Percentiles rank a stretch among this genome's conserved stretches.
Conservation (phyloP, 805 yeast species). For the Dipodascus albidus region DNA sequence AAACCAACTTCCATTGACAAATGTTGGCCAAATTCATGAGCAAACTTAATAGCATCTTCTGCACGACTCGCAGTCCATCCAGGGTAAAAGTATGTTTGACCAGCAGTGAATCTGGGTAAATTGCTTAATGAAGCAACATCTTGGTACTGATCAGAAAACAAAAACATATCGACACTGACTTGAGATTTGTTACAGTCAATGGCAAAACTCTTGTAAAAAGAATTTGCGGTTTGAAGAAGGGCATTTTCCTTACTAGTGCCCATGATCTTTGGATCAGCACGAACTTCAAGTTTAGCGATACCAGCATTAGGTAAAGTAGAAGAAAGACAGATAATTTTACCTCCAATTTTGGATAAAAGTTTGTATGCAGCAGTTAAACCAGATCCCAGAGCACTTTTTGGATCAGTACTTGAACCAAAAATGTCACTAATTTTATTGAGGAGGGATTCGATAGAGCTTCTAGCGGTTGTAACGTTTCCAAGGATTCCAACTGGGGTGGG, state of each 20-base stretch:
- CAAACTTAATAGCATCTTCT: slow-evolving; percentile 77
- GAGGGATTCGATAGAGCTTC: slow-evolving; percentile 65
- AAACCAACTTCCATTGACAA: slow-evolving; percentile 79
- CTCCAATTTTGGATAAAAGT: slow-evolving; percentile 69
- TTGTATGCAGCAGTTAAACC: slow-evolving; percentile 82
- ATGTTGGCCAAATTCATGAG: slow-evolving; percentile 79
- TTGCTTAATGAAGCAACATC: slow-evolving; percentile 90
- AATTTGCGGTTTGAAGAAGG: slow-evolving; percentile 60
- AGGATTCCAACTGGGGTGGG: slow-evolving; percentile 79
- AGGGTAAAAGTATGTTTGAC: slow-evolving; percentile 93
- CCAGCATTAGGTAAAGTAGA: slow-evolving; percentile 81
- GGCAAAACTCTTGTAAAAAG: slow-evolving; percentile 89
- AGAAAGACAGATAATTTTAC: slow-evolving; percentile 72
- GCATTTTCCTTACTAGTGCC: slow-evolving; percentile 80
- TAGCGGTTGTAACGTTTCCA: slow-evolving; percentile 58
- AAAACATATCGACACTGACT: slow-evolving; percentile 84
- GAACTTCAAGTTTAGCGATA: slow-evolving; percentile 61
- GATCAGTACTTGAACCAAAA: slow-evolving; percentile 48
- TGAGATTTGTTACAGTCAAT: slow-evolving; percentile 93
- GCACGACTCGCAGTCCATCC: slow-evolving; percentile 77
- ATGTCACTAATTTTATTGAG: slow-evolving; percentile 57
- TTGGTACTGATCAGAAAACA: slow-evolving; percentile 73
- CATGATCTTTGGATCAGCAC: slow-evolving; percentile 67
- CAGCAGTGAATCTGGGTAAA: slow-evolving; percentile 88
- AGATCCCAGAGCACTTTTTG: slow-evolving; percentile 72